Conservation (phyloP, 108 stramenopile genomes). For the Skeletonema menzelii region DNA sequence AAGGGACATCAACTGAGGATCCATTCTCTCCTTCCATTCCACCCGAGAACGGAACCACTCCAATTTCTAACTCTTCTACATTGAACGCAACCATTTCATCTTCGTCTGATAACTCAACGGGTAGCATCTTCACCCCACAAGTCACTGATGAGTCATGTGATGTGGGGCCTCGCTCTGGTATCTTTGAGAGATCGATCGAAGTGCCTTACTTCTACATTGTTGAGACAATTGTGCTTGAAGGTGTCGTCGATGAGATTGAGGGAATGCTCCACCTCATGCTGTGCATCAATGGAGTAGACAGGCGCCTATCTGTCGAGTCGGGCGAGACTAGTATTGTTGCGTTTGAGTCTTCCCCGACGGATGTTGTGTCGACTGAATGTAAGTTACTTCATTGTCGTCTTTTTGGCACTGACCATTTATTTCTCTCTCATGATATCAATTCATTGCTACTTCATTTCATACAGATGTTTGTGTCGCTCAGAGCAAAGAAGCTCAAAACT, state of each 20-base stretch:
- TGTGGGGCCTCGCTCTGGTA: not conserved
- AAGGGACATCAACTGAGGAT: not conserved
- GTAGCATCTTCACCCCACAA: not conserved
- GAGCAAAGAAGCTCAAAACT: not conserved
- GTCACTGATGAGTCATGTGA: not conserved
- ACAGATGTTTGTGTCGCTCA: not conserved
- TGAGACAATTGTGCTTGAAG: not conserved
- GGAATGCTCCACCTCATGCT: not conserved
- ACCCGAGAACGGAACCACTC: not conserved
- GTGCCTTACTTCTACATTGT: not conserved
- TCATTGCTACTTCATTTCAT: not conserved
- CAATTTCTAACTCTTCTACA: not conserved
- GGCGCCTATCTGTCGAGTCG: not conserved
- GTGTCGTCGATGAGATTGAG: not conserved
- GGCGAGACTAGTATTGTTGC: not conserved
- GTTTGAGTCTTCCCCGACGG: not conserved
- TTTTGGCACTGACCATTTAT: not conserved
- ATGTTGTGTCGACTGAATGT: not conserved
- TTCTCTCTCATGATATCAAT: not conserved
- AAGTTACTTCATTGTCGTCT: not conserved
- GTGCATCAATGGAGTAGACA: not conserved
- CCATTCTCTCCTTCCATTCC: not conserved
- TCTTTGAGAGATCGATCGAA: not conserved
- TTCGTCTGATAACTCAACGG: not conserved
- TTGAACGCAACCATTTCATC: not conserved